These are phyloP conservation scores for Mortierella hygrophila DNA, from an alignment of 192 early-diverging fungal species.

Conservation along the genomic window DNA sequence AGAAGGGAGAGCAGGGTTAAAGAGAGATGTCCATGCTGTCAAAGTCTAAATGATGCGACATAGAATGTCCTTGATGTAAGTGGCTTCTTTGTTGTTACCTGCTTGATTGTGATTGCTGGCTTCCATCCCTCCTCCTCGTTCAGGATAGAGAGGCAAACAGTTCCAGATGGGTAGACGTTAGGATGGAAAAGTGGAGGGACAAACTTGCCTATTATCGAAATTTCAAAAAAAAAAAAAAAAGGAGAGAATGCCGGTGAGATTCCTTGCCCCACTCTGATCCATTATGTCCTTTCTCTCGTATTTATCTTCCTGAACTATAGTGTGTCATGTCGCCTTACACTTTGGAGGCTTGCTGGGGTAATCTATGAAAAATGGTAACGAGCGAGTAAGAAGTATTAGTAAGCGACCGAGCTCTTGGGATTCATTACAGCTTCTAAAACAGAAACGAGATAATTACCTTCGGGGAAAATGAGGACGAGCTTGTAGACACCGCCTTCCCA, in stretches of 20 bases:
- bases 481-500: slow-evolving; percentile 96
- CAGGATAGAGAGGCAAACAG: slow-evolving; percentile 96
- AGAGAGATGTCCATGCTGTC: no score
- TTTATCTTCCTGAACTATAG: not conserved
- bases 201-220: slow-evolving; percentile 70
- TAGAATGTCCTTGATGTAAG: not conserved
- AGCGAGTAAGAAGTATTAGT: not conserved
- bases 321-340: slow-evolving; percentile 24
- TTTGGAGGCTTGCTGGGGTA: slow-evolving; percentile 64
- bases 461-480: slow-evolving; percentile 84
- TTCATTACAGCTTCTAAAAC: not conserved
- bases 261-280: not conserved
- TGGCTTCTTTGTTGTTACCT: slow-evolving; percentile 57
- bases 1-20: not conserved
- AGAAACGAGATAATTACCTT: slow-evolving; percentile 58
- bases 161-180: slow-evolving; percentile 98
- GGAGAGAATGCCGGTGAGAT: not conserved
- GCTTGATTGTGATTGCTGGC: slow-evolving; percentile 95
- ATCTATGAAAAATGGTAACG: slow-evolving; percentile 26
- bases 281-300: not conserved
- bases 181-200: slow-evolving; percentile 89
- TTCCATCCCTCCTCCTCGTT: slow-evolving; percentile 97
- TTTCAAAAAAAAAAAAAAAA: slow-evolving; percentile 5
- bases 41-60: not conserved
- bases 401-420: not conserved